phyloP scores from a whole-genome alignment of 768 basidiomycete species.

The Chalciporus chontae region DNA sequence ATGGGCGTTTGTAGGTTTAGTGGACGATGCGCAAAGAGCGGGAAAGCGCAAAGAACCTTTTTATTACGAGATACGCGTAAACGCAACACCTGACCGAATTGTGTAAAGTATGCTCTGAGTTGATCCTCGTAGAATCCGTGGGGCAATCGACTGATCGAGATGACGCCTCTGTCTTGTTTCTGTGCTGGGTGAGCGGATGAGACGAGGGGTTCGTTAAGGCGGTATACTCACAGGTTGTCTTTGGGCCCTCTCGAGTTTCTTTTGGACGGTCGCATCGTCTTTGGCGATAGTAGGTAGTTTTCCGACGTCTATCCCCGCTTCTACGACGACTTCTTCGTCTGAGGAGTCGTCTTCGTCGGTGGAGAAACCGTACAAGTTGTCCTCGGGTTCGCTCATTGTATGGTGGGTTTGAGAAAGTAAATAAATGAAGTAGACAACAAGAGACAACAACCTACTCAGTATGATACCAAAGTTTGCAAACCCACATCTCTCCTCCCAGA shows the following conservation, averaged over 20 bases:
- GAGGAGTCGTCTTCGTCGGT: constrained; percentile 75
- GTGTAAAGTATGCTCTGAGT: constrained; percentile 87
- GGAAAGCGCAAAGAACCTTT: constrained; percentile 49
- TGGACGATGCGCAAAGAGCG: neutral
- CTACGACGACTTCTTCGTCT: constrained; percentile 66
- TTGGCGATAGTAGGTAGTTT: constrained; percentile 85
- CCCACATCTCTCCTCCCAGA: constrained; percentile 40
- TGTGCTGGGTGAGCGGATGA: constrained; percentile 1
- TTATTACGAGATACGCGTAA: constrained; percentile 91
- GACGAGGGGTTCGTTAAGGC: neutral
- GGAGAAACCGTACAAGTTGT: constrained; percentile 68
- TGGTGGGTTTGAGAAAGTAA: neutral
- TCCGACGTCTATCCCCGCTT: constrained; percentile 60
- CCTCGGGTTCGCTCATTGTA: constrained; percentile 33
- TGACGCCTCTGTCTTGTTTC: constrained; percentile 74
- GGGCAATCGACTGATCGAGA: constrained; percentile 88
- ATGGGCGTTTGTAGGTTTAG: neutral
- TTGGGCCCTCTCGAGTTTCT: constrained; percentile 57
- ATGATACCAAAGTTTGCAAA: constrained; percentile 43
- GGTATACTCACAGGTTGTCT: constrained; percentile 56
- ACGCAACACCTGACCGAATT: constrained; percentile 89
- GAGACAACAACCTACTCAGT: constrained; percentile 16
- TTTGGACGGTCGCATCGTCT: constrained; percentile 77
- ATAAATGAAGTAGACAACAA: constrained; percentile 10
- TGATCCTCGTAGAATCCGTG: constrained; percentile 98